Conservation (phyloP, 1,139 yeast species). For the Zygoascus hellenicus region DNA sequence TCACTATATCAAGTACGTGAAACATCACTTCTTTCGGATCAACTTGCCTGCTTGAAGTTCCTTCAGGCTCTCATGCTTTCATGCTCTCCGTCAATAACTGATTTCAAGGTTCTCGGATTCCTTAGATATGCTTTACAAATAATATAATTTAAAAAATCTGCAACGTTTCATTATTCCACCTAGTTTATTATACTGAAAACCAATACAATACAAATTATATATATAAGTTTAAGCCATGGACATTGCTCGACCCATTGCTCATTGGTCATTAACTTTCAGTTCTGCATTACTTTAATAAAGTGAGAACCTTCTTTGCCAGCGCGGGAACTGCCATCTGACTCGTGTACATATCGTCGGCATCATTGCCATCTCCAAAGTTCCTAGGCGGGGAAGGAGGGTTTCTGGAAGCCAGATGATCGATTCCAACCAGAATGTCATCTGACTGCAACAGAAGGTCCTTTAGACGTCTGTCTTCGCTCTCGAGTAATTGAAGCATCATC, state of each 20-base stretch:
- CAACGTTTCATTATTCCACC: not conserved
- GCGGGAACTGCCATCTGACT: slow-evolving; percentile 36
- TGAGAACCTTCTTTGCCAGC: slow-evolving; percentile 31
- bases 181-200: slow-evolving; percentile 3
- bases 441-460: slow-evolving; percentile 31
- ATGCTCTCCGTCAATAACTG: too few species aligned
- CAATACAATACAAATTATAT: slow-evolving; percentile 4
- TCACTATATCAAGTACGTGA: too few species aligned
- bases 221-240: slow-evolving; percentile 2
- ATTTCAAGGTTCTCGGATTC: too few species aligned
- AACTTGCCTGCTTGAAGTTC: too few species aligned
- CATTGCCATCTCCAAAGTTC: slow-evolving; percentile 16
- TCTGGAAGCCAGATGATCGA: slow-evolving; percentile 32
- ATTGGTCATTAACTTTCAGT: slow-evolving; percentile 1
- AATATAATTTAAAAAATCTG: too few species aligned
- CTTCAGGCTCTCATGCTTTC: too few species aligned
- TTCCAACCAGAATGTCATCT: slow-evolving; percentile 31
- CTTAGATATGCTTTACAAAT: too few species aligned
- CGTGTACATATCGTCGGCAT: slow-evolving; percentile 27
- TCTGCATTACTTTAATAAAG: slow-evolving; percentile 19
- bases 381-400: slow-evolving; percentile 17
- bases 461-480: slow-evolving; percentile 75
- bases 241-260: not conserved
- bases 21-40: too few species aligned
- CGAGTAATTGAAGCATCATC: slow-evolving; percentile 91